Conservation (phyloP, 208 protist species). For the Jaenimonas drosophilae region DNA sequence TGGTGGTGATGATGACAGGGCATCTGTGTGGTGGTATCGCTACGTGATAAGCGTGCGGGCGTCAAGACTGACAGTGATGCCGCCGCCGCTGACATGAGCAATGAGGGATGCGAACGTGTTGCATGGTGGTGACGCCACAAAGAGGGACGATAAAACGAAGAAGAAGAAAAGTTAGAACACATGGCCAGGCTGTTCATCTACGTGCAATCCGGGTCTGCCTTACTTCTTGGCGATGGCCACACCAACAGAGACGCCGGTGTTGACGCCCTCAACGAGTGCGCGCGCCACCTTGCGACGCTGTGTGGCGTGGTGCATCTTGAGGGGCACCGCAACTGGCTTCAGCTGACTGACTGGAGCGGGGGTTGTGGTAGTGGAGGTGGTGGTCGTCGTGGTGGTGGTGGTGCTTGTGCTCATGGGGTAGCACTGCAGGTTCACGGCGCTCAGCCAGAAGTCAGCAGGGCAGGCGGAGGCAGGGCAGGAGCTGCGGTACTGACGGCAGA, state of each 20-base stretch:
- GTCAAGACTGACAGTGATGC: too few relatives aligned
- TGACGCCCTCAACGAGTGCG: constrained; percentile 4
- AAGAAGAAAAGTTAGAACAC: background rate
- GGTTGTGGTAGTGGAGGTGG: background rate
- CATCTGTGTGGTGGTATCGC: too few relatives aligned
- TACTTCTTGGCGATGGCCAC: constrained; percentile 1
- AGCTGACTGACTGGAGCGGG: background rate
- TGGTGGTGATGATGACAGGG: too few relatives aligned
- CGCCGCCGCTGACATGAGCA: too few relatives aligned
- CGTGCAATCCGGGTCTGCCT: background rate
- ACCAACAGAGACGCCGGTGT: constrained; percentile 6
- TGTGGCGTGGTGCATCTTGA: too few relatives aligned
- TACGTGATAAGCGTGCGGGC: too few relatives aligned
- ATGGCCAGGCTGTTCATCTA: background rate
- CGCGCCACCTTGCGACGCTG: background rate
- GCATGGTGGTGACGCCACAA: background rate
- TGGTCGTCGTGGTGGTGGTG: constrained; percentile 3
- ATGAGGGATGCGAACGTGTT: too few relatives aligned
- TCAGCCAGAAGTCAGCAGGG: constrained; percentile 14
- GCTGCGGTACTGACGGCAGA: constrained; percentile 35
- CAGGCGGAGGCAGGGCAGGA: constrained; percentile 26
- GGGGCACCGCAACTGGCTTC: background rate
- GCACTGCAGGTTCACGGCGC: constrained; percentile 20
- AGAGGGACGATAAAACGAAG: background rate
- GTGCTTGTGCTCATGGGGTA: constrained; percentile 6